A percentile compares a stretch with the other conserved stretches of the same genome.
Conservation (phyloP, 495 filamentous ascomycete species). For the Talaromyces trachyspermus region DNA sequence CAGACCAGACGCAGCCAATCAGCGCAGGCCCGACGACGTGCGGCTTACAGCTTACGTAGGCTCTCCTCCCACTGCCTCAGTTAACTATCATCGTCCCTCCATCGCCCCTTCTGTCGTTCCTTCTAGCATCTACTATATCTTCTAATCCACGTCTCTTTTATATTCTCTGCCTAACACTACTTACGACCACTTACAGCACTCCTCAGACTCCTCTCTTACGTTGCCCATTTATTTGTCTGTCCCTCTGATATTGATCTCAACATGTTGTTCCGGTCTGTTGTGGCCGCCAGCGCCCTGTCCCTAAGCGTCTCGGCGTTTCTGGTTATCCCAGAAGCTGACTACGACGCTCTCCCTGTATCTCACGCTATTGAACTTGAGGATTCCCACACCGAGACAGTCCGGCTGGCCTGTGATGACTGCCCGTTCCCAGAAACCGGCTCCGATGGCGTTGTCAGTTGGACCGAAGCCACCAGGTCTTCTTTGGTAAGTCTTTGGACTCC, state of each 20-base stretch:
- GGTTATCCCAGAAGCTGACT: constrained; percentile 34
- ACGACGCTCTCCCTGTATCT: constrained; percentile 20
- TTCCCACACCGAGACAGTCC: constrained; percentile 24
- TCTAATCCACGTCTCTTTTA: not conserved
- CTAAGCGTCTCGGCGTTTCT: constrained; percentile 41
- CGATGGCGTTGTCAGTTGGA: constrained; percentile 28
- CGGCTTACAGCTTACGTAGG: constrained; percentile 5
- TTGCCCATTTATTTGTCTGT: constrained; percentile 11
- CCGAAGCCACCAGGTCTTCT: constrained; percentile 28
- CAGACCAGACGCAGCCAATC: not conserved
- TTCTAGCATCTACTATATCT: not conserved
- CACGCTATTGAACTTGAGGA: constrained; percentile 24
- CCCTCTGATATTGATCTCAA: constrained; percentile 6
- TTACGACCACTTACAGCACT: too few species aligned
- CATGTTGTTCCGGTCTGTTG: constrained; percentile 39
- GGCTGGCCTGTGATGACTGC: constrained; percentile 40
- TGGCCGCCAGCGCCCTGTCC: constrained; percentile 34
- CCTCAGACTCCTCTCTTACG: not conserved
- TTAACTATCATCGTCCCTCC: too few species aligned
- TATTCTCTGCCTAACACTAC: not conserved
- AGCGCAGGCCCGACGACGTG: not conserved
- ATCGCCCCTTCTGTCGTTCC: too few species aligned
- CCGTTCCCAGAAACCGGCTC: constrained; percentile 31
- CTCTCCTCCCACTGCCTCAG: not conserved
- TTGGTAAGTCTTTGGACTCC: constrained; percentile 22